phyloP scores from a whole-genome alignment of 352 stramenopile genomes.

The Globisporangium megalacanthum region DNA sequence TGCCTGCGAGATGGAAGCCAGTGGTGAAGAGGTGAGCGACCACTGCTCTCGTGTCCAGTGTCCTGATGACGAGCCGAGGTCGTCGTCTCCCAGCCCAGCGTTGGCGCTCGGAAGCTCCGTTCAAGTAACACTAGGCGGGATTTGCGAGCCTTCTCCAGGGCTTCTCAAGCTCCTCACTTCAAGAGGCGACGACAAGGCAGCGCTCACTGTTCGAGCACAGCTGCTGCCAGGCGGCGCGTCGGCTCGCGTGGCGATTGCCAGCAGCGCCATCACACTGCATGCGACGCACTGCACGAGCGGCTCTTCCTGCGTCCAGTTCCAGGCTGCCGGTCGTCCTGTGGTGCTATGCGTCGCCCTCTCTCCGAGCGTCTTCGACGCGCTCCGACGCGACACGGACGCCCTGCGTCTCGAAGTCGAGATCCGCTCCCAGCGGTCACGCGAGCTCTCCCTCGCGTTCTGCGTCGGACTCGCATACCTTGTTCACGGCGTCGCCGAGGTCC shows the following conservation, averaged over 20 bases:
- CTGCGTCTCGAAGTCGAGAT: conserved; percentile 11
- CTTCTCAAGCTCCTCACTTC: background rate
- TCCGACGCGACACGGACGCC: background rate
- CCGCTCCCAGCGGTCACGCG: conserved; percentile 6
- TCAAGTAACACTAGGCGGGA: background rate
- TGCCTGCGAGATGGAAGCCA: too few species aligned
- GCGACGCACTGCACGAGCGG: background rate
- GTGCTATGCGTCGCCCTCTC: conserved; percentile 6
- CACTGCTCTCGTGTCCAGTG: too few species aligned
- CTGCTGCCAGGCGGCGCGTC: conserved; percentile 1
- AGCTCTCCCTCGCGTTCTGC: conserved; percentile 8
- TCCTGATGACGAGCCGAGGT: background rate
- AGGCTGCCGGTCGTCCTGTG: background rate
- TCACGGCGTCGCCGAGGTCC: background rate
- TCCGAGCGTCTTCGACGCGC: conserved; percentile 6
- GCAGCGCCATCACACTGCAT: background rate
- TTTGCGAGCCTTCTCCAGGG: background rate
- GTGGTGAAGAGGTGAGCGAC: too few species aligned
- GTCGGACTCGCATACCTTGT: background rate
- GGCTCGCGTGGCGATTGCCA: background rate
- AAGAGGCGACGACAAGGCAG: background rate
- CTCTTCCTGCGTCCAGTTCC: conserved; percentile 1
- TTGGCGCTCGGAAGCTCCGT: conserved; percentile 6
- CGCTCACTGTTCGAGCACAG: background rate
- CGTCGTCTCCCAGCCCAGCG: background rate